These are phyloP conservation scores for Aspergillus glaucus DNA, from an alignment of 2,329 filamentous ascomycete genomes.

Conservation along the genomic window DNA sequence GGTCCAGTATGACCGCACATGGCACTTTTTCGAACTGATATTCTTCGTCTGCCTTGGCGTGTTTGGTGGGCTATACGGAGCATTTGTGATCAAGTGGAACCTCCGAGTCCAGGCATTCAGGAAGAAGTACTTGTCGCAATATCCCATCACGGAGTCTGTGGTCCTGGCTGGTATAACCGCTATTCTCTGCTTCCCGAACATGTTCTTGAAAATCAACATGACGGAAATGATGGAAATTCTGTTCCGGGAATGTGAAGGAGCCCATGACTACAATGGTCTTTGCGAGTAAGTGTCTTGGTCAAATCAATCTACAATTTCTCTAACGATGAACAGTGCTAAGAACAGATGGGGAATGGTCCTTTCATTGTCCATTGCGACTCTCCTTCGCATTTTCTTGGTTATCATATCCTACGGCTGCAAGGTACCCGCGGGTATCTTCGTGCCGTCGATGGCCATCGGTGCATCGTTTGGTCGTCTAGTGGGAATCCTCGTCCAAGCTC, in stretches of 20 bases:
- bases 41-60: conserved; percentile 89
- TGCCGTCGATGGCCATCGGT: conserved; percentile 95
- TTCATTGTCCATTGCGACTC: conserved; percentile 70
- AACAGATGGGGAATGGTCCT: conserved; percentile 72
- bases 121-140: conserved; percentile 80
- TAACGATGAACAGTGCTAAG: conserved; percentile 41
- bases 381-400: conserved; percentile 75
- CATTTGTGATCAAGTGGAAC: conserved; percentile 98
- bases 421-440: conserved; percentile 95
- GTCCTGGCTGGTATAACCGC: conserved; percentile 77
- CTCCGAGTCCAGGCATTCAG: conserved; percentile 83
- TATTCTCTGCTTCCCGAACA: conserved; percentile 93
- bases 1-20: conserved; percentile 87
- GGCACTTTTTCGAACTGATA: conserved; percentile 94
- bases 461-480: conserved; percentile 89
- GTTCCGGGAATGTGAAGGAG: conserved; percentile 86
- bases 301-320: neutral
- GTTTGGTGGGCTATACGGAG: conserved; percentile 91
- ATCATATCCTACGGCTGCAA: conserved; percentile 97
- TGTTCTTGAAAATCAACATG: conserved; percentile 95
- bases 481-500: conserved; percentile 86
- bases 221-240: conserved; percentile 98
- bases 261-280: conserved; percentile 79
- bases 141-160: conserved; percentile 80
- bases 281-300: conserved; percentile 58